Evolutionary conservation across 441 rosid species (phyloP).

Genomic region (Euphorbia corollata): DNA sequence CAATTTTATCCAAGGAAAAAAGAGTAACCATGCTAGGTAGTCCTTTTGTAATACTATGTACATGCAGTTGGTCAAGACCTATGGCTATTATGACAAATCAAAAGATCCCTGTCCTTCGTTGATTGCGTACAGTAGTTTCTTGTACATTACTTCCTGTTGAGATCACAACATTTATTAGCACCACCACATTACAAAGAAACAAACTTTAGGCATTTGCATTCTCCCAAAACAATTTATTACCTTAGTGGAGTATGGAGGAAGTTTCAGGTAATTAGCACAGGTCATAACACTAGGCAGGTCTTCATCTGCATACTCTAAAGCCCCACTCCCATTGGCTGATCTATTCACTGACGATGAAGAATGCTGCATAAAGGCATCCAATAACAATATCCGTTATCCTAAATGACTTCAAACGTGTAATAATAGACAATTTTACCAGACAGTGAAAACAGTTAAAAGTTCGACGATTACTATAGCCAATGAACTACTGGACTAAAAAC

Average conservation of each 20-base stretch:
- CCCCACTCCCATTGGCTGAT: slow-evolving; percentile 59
- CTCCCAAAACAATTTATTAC: slow-evolving; percentile 23
- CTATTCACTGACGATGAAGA: slow-evolving; percentile 55
- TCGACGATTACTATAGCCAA: too few relatives aligned
- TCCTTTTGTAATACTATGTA: slow-evolving; percentile 31
- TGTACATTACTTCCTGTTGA: slow-evolving; percentile 91
- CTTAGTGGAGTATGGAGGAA: slow-evolving; percentile 95
- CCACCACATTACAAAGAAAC: not conserved
- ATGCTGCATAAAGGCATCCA: slow-evolving; percentile 47
- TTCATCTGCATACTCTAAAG: slow-evolving; percentile 78
- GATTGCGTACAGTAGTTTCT: slow-evolving; percentile 85
- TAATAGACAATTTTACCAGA: not conserved
- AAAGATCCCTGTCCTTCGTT: slow-evolving; percentile 97
- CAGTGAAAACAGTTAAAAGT: not conserved
- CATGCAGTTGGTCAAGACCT: slow-evolving; percentile 33
- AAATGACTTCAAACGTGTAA: not conserved
- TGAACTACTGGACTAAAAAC: not conserved
- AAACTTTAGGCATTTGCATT: not conserved
- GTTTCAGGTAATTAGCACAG: slow-evolving; percentile 97
- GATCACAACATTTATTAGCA: slow-evolving; percentile 14
- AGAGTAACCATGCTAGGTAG: slow-evolving; percentile 12
- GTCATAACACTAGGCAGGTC: slow-evolving; percentile 99
- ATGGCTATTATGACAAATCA: slow-evolving; percentile 68
- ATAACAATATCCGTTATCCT: not conserved
- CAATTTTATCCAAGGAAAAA: slow-evolving; percentile 32